Base-by-base conservation (phyloP, 768 basidiomycete genomes). In the Brasilioporus rufonigricans region DNA sequence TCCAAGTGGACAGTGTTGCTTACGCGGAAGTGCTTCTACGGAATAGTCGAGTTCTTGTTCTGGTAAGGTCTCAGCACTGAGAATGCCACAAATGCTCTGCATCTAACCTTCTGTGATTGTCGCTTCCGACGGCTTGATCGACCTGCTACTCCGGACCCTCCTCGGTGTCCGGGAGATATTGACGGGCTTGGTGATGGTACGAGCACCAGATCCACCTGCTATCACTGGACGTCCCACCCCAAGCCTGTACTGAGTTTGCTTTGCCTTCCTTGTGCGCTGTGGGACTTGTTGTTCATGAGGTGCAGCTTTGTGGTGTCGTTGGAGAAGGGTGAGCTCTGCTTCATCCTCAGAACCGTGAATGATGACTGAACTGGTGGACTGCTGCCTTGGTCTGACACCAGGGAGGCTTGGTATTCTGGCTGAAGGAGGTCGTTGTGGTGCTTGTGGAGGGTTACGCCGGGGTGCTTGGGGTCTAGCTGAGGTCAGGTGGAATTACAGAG, bases 201-300 rank as follows among this genome's bases (percentile, higher is more conserved):
- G 81, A 23, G 89, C 78, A 18, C 89, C 88, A 18, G 73, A 70
- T 24, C 88, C 88, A 26, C 87, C 89, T 31, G 80, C 86, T 18
- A 76, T 74, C 9, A 76, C 75, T 10, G 89, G 89, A 60, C 85
- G 77, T 3, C 89, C 89, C 14, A 89, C 82, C 48, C 90, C 90
- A 18, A 91, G 76, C 58, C 75, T 76, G 39, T 77, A 80, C 68
- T 89, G 89, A 5, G 81, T 77, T 48, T 89, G 86, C 66, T 85
- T 89, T 13, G 87, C 85, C 64, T 88, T 89, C 52, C 86, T 77
- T 29, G 82, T 81, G 12, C 86, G 63, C 24, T 69, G 70, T 14
- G 68, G 65, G 23, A 56, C 48, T 2, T 68, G 50, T 27, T 63
- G 62, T 31, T 63, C 61, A 10, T 53, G 55, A 33, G 60, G 56